Evolutionary conservation across 2,329 filamentous ascomycete genomes (phyloP).

Genomic region (Plenodomus tracheiphilus): DNA sequence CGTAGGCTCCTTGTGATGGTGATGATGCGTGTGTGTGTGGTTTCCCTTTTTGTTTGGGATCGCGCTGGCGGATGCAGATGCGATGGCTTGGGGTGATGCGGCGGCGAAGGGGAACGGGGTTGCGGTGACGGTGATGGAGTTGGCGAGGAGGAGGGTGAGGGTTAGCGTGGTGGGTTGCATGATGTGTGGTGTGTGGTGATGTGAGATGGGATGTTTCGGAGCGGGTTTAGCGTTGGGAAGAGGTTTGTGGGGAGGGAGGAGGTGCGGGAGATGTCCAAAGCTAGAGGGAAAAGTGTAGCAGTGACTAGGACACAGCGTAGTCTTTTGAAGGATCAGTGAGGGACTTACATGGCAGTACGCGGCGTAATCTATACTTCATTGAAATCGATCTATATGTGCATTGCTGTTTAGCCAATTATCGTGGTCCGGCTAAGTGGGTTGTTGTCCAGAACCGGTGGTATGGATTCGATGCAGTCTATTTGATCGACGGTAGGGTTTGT

Average conservation of each 20-base stretch:
- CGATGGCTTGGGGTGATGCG: slow-evolving; percentile 16
- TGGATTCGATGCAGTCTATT: too few species aligned
- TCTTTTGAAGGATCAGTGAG: slow-evolving; percentile 1
- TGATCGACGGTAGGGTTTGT: too few species aligned
- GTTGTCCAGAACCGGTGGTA: too few species aligned
- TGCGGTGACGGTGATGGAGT: too few species aligned
- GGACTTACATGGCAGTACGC: slow-evolving; percentile 7
- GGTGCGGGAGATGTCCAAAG: too few species aligned
- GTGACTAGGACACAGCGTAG: slow-evolving; percentile 11
- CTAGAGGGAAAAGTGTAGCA: too few species aligned
- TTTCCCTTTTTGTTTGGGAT: slow-evolving; percentile 5
- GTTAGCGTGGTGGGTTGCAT: too few species aligned
- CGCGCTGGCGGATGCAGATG: not conserved
- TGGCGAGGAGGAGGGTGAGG: too few species aligned
- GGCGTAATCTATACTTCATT: slow-evolving; percentile 15
- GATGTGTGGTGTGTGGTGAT: too few species aligned
- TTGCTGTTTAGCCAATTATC: slow-evolving; percentile 3
- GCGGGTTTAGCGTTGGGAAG: too few species aligned
- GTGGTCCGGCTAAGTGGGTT: slow-evolving; percentile 11
- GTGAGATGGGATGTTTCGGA: too few species aligned
- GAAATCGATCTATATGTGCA: slow-evolving; percentile 10
- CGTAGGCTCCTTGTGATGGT: slow-evolving; percentile 32
- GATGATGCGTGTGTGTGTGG: slow-evolving; percentile 19
- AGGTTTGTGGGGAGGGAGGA: too few species aligned
- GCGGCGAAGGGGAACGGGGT: slow-evolving; percentile 21